A percentile compares a stretch with the other conserved stretches of the same genome.
These are phyloP conservation scores for Houttuynia cordata DNA, from an alignment of 164 flowering plant species.

Conservation along the genomic window DNA sequence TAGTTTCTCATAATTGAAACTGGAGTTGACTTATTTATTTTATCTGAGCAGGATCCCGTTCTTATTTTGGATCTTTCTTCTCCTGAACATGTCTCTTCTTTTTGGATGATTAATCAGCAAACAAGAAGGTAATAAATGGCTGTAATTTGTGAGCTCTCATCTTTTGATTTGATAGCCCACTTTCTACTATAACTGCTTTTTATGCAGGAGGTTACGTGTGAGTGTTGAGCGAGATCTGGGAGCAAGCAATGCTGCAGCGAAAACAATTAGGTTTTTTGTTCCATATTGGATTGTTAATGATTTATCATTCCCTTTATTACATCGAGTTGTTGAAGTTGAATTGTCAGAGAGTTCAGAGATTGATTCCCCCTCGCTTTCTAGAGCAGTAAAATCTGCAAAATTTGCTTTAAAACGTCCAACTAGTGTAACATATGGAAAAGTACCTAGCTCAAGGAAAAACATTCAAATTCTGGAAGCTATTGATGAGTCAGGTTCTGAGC, in stretches of 20 bases:
- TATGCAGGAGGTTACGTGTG: constrained; percentile 82
- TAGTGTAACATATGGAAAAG: constrained; percentile 26
- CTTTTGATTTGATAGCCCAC: background rate
- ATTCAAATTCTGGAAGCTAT: constrained; percentile 69
- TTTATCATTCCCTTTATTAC: constrained; percentile 52
- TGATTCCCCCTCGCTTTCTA: constrained; percentile 36
- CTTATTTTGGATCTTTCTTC: constrained; percentile 57
- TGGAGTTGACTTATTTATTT: background rate
- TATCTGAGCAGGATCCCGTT: constrained; percentile 58
- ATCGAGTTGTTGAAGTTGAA: constrained; percentile 81
- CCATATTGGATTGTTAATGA: constrained; percentile 93
- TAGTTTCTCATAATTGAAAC: background rate
- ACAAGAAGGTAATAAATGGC: constrained; percentile 43
- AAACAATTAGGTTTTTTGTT: constrained; percentile 79
- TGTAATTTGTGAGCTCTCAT: background rate
- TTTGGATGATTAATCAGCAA: constrained; percentile 84
- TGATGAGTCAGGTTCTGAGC: constrained; percentile 58
- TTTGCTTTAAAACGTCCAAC: constrained; percentile 31
- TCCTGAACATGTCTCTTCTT: constrained; percentile 58
- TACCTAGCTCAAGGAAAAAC: constrained; percentile 39
- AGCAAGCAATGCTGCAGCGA: constrained; percentile 62
- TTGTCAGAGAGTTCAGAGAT: constrained; percentile 41
- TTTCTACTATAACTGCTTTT: background rate
- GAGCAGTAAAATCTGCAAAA: constrained; percentile 63
- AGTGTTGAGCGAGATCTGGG: constrained; percentile 90